A percentile compares a stretch with the other conserved stretches of the same genome.
Conservation (phyloP, 768 basidiomycete genomes). For the Leccinum subtestaceum region DNA sequence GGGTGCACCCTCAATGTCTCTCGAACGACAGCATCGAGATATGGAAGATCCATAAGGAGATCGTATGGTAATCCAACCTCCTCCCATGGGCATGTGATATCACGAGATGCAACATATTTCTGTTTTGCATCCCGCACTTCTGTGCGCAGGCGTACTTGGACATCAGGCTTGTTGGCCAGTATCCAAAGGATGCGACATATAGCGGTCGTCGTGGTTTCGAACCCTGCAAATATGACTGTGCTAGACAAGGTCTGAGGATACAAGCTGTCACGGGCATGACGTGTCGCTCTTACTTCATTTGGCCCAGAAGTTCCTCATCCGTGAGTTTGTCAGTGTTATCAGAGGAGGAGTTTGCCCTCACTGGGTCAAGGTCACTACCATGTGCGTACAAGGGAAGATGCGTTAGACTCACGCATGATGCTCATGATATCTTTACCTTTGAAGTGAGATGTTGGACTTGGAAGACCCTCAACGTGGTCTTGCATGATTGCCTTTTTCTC, state of each 20-base stretch:
- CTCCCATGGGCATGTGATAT: conserved; percentile 25
- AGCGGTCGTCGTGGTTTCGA: conserved; percentile 31
- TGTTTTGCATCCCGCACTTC: conserved; percentile 33
- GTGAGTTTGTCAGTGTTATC: conserved; percentile 31
- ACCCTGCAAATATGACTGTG: conserved; percentile 35
- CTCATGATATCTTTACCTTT: conserved; percentile 38
- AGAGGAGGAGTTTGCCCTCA: conserved; percentile 33
- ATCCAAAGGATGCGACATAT: conserved; percentile 34
- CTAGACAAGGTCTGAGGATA: conserved; percentile 16
- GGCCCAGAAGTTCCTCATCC: conserved; percentile 37
- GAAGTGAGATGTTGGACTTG: conserved; percentile 10
- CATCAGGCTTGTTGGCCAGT: conserved; percentile 29
- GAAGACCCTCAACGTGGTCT: conserved; percentile 6
- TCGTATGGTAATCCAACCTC: conserved; percentile 37
- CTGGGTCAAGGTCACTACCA: conserved; percentile 16
- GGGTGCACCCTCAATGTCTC: conserved; percentile 43
- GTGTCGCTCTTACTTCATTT: conserved; percentile 34
- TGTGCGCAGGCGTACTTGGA: conserved; percentile 33
- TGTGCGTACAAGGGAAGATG: neutral
- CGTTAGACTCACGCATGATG: conserved; percentile 34
- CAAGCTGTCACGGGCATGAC: neutral
- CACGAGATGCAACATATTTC: conserved; percentile 7
- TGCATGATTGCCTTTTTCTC: conserved; percentile 29
- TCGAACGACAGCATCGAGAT: conserved; percentile 43
- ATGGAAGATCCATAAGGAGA: conserved; percentile 40